phyloP scores from a whole-genome alignment of 768 basidiomycete species.

The Mycena filopes region DNA sequence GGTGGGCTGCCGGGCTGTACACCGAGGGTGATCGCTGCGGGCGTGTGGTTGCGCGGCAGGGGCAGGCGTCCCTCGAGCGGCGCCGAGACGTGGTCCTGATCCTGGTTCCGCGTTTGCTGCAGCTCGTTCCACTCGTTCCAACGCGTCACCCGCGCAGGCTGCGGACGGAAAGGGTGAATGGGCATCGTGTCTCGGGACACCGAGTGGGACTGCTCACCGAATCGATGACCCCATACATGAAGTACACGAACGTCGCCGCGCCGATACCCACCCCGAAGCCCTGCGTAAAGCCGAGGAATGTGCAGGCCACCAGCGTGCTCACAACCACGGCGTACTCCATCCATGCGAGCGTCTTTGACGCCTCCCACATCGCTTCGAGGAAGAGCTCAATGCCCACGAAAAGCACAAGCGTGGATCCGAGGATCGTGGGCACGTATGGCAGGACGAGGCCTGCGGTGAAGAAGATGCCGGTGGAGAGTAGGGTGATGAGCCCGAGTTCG shows the following conservation, averaged over 20 bases:
- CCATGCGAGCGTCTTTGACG: constrained; percentile 31
- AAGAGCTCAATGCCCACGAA: constrained; percentile 40
- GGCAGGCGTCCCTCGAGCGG: constrained; percentile 4
- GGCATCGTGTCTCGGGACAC: constrained; percentile 28
- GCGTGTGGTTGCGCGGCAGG: constrained; percentile 20
- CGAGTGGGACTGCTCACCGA: constrained; percentile 29
- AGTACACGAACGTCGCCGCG: constrained; percentile 33
- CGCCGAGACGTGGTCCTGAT: constrained; percentile 10
- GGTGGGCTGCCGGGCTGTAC: background rate
- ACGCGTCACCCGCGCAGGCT: constrained; percentile 33
- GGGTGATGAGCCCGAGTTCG: constrained; percentile 31
- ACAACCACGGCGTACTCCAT: constrained; percentile 38
- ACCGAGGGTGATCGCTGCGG: constrained; percentile 6
- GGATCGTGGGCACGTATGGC: constrained; percentile 38
- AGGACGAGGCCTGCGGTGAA: constrained; percentile 32
- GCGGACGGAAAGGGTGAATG: constrained; percentile 31
- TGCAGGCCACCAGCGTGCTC: constrained; percentile 34
- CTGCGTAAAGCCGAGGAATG: constrained; percentile 38
- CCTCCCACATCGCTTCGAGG: constrained; percentile 38
- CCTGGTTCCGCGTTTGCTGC: constrained; percentile 10
- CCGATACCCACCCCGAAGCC: constrained; percentile 41
- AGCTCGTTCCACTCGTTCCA: constrained; percentile 37
- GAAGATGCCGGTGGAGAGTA: constrained; percentile 33
- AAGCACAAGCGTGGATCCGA: constrained; percentile 37
- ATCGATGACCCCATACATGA: constrained; percentile 36